Evolutionary conservation across 2,329 filamentous ascomycete genomes (phyloP), one percentile per base, ranked within the genome.

Genomic region (Clonostachys solani): DNA sequence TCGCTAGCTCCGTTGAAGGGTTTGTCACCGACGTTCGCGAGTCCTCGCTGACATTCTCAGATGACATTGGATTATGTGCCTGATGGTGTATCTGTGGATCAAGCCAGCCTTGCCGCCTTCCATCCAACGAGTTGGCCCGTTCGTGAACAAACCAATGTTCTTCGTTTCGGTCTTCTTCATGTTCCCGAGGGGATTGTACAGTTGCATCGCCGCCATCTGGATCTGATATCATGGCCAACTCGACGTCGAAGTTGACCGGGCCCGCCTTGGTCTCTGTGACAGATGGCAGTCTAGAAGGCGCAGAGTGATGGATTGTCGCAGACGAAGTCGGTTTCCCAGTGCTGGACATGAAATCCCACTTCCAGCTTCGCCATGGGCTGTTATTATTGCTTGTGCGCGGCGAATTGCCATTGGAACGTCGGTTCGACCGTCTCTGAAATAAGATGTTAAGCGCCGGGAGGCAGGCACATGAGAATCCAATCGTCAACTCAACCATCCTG

Each of bases 381-480:
- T 29, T 29, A 18, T 38, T 38, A 10, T 38, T 3, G 15, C 36
- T 38, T 18, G 40, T 16, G 12, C 13, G 18, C 8, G 40, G 19
- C n/a, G 15, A 15, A 8, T 18, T 42, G 16, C 13, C n/a, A 16
- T n/a, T n/a, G 40, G 40, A 42, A n/a, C 40, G 16, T 7, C 17
- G 16, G 7, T 15, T 42, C 12, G 12, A 12, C 10, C 19, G 15
- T 34, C 15, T 34, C 36, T 38, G 34, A 37, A 48, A 12, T 12
- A 60, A 42, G 37, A 56, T 40, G 46, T 56, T 56, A 35, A 54
- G 40, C 9, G 55, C 48, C 7, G 59, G 60, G 8, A 61, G 45
- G 43, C 58, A 61, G 18, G 59, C 52, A 40, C 58, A 61, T 9
- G 54, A 43, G 5, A 61, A 45, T 12, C 58, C 59, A 23, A 62